A percentile compares a stretch with the other conserved stretches of the same genome.
phyloP scores from a whole-genome alignment of 2,329 filamentous ascomycete genomes.

The Penicillium sp. region DNA sequence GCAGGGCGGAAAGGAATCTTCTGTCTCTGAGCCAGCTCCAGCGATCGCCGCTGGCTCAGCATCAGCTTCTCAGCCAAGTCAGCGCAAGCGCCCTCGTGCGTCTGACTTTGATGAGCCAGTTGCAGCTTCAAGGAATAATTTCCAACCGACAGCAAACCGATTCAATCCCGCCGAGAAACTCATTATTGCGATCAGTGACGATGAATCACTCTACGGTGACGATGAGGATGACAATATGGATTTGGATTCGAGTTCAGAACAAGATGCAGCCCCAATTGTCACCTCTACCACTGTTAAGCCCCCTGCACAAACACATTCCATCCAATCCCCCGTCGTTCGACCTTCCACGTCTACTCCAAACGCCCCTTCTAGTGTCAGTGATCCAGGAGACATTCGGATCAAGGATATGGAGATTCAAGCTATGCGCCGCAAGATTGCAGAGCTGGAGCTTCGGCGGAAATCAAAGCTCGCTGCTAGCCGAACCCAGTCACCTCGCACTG shows the following conservation, averaged over 20 bases:
- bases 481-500: constrained; percentile 34
- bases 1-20: constrained; percentile 5
- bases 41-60: constrained; percentile 19
- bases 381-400: constrained; percentile 45
- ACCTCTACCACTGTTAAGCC: constrained; percentile 46
- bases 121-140: constrained; percentile 55
- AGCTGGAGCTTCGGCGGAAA: constrained; percentile 45
- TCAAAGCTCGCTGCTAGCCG: constrained; percentile 40
- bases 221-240: constrained; percentile 32
- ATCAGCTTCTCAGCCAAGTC: constrained; percentile 23
- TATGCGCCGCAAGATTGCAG: constrained; percentile 50
- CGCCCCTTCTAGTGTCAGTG: constrained; percentile 35
- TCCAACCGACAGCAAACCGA: constrained; percentile 51
- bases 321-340: constrained; percentile 39
- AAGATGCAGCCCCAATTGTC: constrained; percentile 23
- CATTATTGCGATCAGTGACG: constrained; percentile 82
- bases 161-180: constrained; percentile 55
- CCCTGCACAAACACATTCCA: constrained; percentile 40
- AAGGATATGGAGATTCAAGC: constrained; percentile 49
- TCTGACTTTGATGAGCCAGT: constrained; percentile 65
- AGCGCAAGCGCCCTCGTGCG: constrained; percentile 61
- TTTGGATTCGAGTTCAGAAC: constrained; percentile 31
- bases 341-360: constrained; percentile 37
- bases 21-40: constrained; percentile 10
- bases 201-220: constrained; percentile 48